These are phyloP conservation scores for Cyanodermella asteris DNA, from an alignment of 2,329 filamentous ascomycete species.

Conservation along the genomic window DNA sequence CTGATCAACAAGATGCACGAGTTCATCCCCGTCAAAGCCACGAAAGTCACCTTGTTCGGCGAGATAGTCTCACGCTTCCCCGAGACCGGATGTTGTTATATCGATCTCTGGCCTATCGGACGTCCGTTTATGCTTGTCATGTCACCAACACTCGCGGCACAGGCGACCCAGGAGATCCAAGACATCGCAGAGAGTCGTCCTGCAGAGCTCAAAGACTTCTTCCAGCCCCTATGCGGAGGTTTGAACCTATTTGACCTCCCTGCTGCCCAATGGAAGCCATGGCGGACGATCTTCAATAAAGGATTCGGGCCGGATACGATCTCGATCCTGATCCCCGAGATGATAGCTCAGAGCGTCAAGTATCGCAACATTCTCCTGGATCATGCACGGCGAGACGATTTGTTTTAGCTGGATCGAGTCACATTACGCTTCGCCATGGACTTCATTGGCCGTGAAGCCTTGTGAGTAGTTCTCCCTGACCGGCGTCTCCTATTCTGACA, in stretches of 20 bases:
- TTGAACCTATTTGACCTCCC: conserved; percentile 3
- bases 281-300: conserved; percentile 8
- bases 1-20: no score
- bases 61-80: no score
- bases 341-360: no score
- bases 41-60: no score
- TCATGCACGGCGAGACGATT: conserved; percentile 1
- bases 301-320: conserved; percentile 8
- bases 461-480: conserved; percentile 1
- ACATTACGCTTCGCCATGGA: conserved; percentile 4
- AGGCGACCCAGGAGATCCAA: conserved; percentile 2
- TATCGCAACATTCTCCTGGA: background rate
- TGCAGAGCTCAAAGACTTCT: conserved; percentile 2
- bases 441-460: conserved; percentile 3
- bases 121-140: conserved; percentile 2
- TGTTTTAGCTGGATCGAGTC: conserved; percentile 4
- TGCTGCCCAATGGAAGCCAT: conserved; percentile 7
- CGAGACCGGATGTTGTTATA: conserved; percentile 2
- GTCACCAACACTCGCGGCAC: conserved; percentile 1
- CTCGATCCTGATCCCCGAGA: no score
- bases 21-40: no score
- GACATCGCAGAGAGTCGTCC: conserved; percentile 1
- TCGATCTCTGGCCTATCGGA: conserved; percentile 4
- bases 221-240: conserved; percentile 4
- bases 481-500: background rate